phyloP scores from a whole-genome alignment of 2,329 filamentous ascomycete genomes.

The Lasiodiplodia theobromae region DNA sequence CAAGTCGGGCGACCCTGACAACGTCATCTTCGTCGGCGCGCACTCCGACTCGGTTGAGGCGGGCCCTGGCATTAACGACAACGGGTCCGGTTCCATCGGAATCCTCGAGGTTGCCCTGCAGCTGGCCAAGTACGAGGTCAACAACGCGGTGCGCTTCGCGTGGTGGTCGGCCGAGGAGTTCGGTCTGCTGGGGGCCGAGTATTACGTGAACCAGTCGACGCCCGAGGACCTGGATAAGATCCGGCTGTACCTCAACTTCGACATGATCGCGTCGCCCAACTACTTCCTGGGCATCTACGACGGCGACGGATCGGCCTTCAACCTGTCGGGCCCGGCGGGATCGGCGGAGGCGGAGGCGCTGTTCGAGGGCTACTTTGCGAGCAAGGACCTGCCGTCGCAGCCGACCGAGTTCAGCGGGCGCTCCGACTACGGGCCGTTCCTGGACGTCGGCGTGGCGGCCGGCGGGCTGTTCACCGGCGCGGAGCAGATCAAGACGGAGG shows the following conservation, averaged over 20 bases:
- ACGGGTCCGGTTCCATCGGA: conserved; percentile 71
- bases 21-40: conserved; percentile 65
- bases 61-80: conserved; percentile 78
- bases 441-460: conserved; percentile 73
- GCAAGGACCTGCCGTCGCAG: conserved; percentile 69
- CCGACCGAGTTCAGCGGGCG: conserved; percentile 78
- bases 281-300: conserved; percentile 64
- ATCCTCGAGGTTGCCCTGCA: conserved; percentile 66
- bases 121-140: conserved; percentile 75
- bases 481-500: conserved; percentile 75
- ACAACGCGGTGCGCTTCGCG: conserved; percentile 71
- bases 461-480: conserved; percentile 81
- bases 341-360: conserved; percentile 73
- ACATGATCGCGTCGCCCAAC: conserved; percentile 74
- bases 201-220: conserved; percentile 60
- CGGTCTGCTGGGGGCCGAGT: conserved; percentile 67
- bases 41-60: conserved; percentile 69
- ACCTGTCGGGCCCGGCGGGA: conserved; percentile 64
- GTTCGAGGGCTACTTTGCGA: conserved; percentile 72
- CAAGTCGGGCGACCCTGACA: conserved; percentile 64
- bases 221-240: conserved; percentile 64
- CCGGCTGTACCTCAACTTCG: conserved; percentile 72
- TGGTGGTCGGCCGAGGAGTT: conserved; percentile 72
- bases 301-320: conserved; percentile 63
- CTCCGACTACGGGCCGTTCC: conserved; percentile 81